Evolutionary conservation across 306 rosid genomes (phyloP), one percentile per base, ranked within the genome.

Genomic region (Quercus aquifolioides): DNA sequence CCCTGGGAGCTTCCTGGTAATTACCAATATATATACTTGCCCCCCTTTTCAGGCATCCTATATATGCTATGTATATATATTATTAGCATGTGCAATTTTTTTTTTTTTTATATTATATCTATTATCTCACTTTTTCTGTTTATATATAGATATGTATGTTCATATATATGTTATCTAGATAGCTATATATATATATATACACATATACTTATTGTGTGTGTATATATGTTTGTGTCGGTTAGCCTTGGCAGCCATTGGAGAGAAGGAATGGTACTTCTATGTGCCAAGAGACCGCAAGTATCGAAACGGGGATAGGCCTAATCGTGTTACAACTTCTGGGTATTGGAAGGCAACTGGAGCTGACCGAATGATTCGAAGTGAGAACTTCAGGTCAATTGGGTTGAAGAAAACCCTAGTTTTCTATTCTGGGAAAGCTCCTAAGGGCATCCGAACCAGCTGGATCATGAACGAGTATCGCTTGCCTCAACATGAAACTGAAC

Each of bases 401-500:
- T 79, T 96, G 4, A 96, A 96, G 94, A 96, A 96, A 96, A 96
- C 99, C 99, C 99, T 96, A 91, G 99, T 96, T 85, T 96, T 96
- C 80, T 96, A 96, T 76, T 91, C 98, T 17, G 99, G 99, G 0
- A 96, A 96, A 76, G 99, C 99, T 56, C 99, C 99, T 0, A 93
- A 96, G 82, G 99, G 99, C 13, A 88, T 93, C 60, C 89, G 99
- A 63, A 96, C 94, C 18, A 96, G 98, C 33, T 96, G 99, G 99
- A 96, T 96, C 76, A 96, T 96, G 99, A 96, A 96, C 78, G 99
- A 96, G 88, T 96, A 96, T 81, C 96, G 99, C 55, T 79, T 96
- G 80, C 99, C 99, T 0, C 99, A 96, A 2, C 99, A 96, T 17
- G 99, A 96, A 67, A 96, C 99, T 12, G 91, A 93, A 81, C 88